A percentile compares a stretch with the other conserved stretches of the same genome.
Conservation (phyloP, 345 rosid genomes). For the Capsella bursapastoris region DNA sequence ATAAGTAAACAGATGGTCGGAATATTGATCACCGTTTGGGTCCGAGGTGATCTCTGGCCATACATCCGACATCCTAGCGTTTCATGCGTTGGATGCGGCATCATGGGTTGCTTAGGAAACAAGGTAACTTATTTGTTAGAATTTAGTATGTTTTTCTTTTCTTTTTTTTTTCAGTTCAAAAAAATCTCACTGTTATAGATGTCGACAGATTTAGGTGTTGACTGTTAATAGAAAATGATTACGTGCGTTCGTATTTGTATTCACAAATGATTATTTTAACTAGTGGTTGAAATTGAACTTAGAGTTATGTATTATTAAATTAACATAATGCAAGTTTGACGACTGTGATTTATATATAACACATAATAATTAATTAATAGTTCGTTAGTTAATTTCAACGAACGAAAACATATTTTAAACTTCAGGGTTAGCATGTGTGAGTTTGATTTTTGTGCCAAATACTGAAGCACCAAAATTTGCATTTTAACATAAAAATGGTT, state of each 20-base stretch:
- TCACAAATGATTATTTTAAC: neutral
- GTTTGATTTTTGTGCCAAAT: neutral
- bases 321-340: neutral
- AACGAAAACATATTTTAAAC: neutral
- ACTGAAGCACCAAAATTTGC: neutral
- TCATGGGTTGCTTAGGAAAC: conserved; percentile 84
- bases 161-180: neutral
- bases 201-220: conserved; percentile 25
- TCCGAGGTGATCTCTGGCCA: conserved; percentile 58
- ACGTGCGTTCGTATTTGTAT: neutral
- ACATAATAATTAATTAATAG: neutral
- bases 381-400: neutral
- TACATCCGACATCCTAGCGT: conserved; percentile 60
- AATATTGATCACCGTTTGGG: conserved; percentile 71
- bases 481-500: neutral
- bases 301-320: neutral
- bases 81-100: conserved; percentile 81
- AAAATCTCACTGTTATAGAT: conserved; percentile 28
- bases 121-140: conserved; percentile 50
- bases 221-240: conserved; percentile 28
- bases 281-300: conserved; percentile 31
- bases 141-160: neutral
- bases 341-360: neutral
- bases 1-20: conserved; percentile 88
- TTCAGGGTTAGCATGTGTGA: neutral